These are phyloP conservation scores for Cercospora citrullina DNA, from an alignment of 2,329 filamentous ascomycete species.

Conservation along the genomic window DNA sequence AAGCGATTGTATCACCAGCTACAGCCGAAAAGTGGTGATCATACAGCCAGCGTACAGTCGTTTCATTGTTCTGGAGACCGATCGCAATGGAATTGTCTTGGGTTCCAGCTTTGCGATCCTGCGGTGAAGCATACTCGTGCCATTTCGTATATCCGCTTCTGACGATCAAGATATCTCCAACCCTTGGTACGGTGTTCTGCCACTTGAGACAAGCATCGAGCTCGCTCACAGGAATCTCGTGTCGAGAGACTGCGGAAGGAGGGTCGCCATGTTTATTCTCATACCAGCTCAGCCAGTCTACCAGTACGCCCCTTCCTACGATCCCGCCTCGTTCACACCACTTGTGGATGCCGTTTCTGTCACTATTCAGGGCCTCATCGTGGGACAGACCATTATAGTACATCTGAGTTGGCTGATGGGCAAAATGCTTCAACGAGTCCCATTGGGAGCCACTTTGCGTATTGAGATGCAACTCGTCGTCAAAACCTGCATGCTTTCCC, in stretches of 20 bases:
- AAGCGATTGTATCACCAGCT: conserved; percentile 21
- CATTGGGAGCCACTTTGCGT: conserved; percentile 36
- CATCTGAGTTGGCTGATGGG: conserved; percentile 46
- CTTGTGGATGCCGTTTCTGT: conserved; percentile 46
- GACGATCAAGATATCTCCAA: conserved; percentile 56
- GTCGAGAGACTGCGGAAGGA: conserved; percentile 3
- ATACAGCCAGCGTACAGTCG: conserved; percentile 18
- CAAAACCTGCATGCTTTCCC: conserved; percentile 55
- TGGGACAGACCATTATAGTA: conserved; percentile 42
- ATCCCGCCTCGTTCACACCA: conserved; percentile 54
- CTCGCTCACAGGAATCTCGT: conserved; percentile 11
- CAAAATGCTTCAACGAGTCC: conserved; percentile 57
- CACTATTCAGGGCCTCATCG: conserved; percentile 40
- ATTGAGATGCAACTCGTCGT: conserved; percentile 55
- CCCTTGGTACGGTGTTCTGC: conserved; percentile 55
- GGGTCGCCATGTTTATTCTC: conserved; percentile 10
- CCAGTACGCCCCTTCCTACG: conserved; percentile 55
- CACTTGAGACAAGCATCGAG: conserved; percentile 42
- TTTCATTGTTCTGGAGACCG: conserved; percentile 10
- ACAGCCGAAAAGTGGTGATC: conserved; percentile 20
- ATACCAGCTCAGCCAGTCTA: conserved; percentile 52
- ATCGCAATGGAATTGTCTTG: conserved; percentile 4
- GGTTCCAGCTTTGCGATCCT: conserved; percentile 6
- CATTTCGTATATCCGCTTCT: conserved; percentile 50
- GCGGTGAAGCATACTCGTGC: conserved; percentile 19